Evolutionary conservation across 2,329 filamentous ascomycete genomes (phyloP).

Genomic region (Plenodomus lindquistii): DNA sequence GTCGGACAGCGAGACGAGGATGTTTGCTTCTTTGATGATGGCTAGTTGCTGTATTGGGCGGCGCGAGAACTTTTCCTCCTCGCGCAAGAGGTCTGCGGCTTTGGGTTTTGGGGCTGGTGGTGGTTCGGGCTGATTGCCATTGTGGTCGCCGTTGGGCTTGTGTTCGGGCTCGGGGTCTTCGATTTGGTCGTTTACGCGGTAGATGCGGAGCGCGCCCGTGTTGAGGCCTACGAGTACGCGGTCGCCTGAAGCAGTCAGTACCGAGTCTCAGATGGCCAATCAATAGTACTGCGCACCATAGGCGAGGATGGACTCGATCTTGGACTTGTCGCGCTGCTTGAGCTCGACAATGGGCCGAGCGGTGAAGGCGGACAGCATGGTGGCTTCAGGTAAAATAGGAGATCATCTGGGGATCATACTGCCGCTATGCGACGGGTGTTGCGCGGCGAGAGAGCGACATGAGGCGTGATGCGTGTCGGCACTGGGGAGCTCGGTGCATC

Average conservation of each 20-base stretch:
- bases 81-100: conserved; percentile 81
- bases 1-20: conserved; percentile 88
- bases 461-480: conserved; percentile 7
- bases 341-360: conserved; percentile 97
- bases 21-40: conserved; percentile 91
- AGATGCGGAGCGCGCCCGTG: conserved; percentile 85
- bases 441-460: conserved; percentile 25
- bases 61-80: conserved; percentile 91
- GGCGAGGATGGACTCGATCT: conserved; percentile 92
- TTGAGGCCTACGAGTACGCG: conserved; percentile 89
- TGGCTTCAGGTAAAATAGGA: conserved; percentile 22
- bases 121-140: conserved; percentile 49
- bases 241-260: conserved; percentile 64
- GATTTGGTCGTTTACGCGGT: conserved; percentile 77
- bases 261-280: background rate
- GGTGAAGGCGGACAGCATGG: conserved; percentile 96
- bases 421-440: conserved; percentile 22
- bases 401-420: background rate
- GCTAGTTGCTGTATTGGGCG: conserved; percentile 91
- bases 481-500: conserved; percentile 19
- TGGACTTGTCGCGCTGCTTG: conserved; percentile 90
- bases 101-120: conserved; percentile 40
- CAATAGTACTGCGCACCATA: conserved; percentile 63
- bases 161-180: conserved; percentile 46
- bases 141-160: conserved; percentile 32